Evolutionary conservation across 257 asterid genomes (phyloP), one percentile per base, ranked within the genome.

Genomic region (Rubia yunnanensis): DNA sequence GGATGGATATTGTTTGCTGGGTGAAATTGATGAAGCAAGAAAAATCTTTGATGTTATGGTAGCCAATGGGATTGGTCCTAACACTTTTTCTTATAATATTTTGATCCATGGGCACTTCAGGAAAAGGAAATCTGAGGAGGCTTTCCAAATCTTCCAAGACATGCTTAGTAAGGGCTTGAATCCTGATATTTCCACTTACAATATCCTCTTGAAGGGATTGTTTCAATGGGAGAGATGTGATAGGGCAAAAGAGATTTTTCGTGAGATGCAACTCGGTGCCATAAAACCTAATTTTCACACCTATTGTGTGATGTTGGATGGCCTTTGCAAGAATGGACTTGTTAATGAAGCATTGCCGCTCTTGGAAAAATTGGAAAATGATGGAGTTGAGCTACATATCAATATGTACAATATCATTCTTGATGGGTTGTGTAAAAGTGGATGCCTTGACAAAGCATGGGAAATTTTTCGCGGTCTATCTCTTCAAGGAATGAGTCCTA

Each of bases 21-120:
- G 62, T n/a, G 20, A 56, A 56, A 9, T 56, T 2, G 35, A 14
- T 56, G 62, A 56, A 56, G 62, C 62, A 13, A 56, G 62, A 56
- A 56, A 20, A 28, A 8, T 56, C 17, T 27, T 34, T 72, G 62
- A 70, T 14, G 26, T 48, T 7, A 67, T 76, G 77, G 26, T 23
- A 35, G 64, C 31, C 38, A 5, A 10, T 30, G 63, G 66, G 20
- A 13, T 68, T 52, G 38, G 48, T 30, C 75, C 74, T 24, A 32
- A 59, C 24, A 34, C 52, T 65, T 23, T 65, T 2, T 26, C 15
- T 5, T 78, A 67, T 36, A 68, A 10, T 49, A 79, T 63, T 23
- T 62, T 79, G 60, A 61, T 72, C 14, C 64, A 75, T 41, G 81
- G 83, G 49, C 69, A 78, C 60, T 72, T 55, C 55, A 79, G 35